Evolutionary conservation across 228 moss, liverwort and hornwort species (phyloP).

Genomic region (Sphagnum fallax): DNA sequence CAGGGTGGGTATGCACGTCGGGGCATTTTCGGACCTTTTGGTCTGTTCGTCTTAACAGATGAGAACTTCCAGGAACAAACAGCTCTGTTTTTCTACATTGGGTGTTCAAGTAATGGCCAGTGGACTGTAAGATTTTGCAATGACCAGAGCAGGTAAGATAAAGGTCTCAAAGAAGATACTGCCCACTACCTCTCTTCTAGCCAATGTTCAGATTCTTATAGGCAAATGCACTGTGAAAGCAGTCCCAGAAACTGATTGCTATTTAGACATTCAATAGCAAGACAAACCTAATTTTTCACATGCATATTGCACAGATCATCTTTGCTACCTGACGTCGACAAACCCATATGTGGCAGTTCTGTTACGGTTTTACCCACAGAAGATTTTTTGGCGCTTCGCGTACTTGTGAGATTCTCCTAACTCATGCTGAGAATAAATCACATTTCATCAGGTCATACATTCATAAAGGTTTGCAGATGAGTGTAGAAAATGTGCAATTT

Average conservation of each 20-base stretch:
- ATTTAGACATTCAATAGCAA: background rate
- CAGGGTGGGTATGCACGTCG: slow-evolving; percentile 47
- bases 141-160: slow-evolving; percentile 40
- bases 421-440: background rate
- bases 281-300: too few relatives aligned
- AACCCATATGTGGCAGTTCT: slow-evolving; percentile 28
- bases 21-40: slow-evolving; percentile 46
- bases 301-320: slow-evolving; percentile 28
- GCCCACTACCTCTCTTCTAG: background rate
- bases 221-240: background rate
- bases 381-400: slow-evolving; percentile 24
- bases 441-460: too few relatives aligned
- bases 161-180: background rate
- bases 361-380: slow-evolving; percentile 24
- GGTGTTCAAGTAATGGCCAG: slow-evolving; percentile 14
- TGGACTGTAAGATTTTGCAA: slow-evolving; percentile 42
- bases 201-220: slow-evolving; percentile 1
- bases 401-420: slow-evolving; percentile 24
- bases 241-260: background rate
- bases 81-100: slow-evolving; percentile 46
- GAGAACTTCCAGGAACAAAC: slow-evolving; percentile 26
- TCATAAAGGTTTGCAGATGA: too few relatives aligned
- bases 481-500: too few relatives aligned
- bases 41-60: slow-evolving; percentile 35
- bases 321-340: slow-evolving; percentile 29